Evolutionary conservation across 441 rosid species (phyloP).

Genomic region (Croton setiger): DNA sequence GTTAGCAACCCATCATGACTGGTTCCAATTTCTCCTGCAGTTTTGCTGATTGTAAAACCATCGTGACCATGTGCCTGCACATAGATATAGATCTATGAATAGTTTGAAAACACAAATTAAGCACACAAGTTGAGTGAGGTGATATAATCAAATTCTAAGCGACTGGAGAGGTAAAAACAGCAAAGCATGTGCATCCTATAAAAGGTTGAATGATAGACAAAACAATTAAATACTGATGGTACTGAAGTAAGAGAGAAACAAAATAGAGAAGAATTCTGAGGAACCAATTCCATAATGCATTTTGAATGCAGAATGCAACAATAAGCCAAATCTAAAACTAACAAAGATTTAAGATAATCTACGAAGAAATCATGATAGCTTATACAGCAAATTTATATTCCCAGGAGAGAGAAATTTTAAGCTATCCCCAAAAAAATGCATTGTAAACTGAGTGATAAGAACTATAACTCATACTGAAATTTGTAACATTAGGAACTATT

Average conservation of each 20-base stretch:
- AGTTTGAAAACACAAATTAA: not conserved
- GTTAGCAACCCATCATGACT: slow-evolving; percentile 69
- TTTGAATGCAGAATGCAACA: not conserved
- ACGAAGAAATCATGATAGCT: not conserved
- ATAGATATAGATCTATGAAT: slow-evolving; percentile 10
- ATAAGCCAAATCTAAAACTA: not conserved
- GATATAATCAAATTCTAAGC: not conserved
- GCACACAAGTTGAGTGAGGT: not conserved
- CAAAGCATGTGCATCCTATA: not conserved
- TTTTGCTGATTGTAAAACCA: slow-evolving; percentile 66
- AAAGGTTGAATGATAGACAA: not conserved
- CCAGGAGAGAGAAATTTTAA: not conserved
- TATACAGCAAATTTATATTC: not conserved
- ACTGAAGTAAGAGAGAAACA: not conserved
- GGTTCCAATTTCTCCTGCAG: slow-evolving; percentile 66
- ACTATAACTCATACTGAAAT: not conserved
- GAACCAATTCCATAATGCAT: not conserved
- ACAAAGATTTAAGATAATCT: not conserved
- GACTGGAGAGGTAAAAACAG: not conserved
- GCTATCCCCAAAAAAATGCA: slow-evolving; percentile 1
- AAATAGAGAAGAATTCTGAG: not conserved
- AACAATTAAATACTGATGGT: not conserved
- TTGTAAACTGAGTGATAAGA: not conserved
- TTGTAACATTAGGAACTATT: not conserved
- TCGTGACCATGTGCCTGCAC: slow-evolving; percentile 50